Conservation (phyloP, 257 asterid species). For the Cynanchum wilfordii region DNA sequence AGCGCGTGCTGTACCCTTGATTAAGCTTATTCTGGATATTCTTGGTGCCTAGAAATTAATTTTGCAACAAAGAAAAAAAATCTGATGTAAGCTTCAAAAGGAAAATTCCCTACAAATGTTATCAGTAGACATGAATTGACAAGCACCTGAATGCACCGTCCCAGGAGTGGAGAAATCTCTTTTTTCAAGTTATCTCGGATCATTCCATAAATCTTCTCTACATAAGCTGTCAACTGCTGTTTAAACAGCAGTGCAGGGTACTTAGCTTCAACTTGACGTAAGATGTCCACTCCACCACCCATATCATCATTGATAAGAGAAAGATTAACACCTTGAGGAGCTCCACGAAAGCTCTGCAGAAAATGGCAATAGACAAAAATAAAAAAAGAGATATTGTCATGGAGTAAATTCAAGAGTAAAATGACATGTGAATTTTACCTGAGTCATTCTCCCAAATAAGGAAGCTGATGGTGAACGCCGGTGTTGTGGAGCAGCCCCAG, state of each 20-base stretch:
- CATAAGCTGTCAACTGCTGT: slow-evolving; percentile 86
- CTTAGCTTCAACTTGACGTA: slow-evolving; percentile 93
- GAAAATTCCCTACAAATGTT: background rate
- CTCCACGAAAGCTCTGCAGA: slow-evolving; percentile 80
- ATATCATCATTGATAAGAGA: slow-evolving; percentile 58
- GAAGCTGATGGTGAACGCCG: slow-evolving; percentile 83
- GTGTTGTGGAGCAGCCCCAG: slow-evolving; percentile 78
- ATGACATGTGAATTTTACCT: slow-evolving; percentile 39
- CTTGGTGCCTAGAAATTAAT: slow-evolving; percentile 75
- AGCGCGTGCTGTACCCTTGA: slow-evolving; percentile 82
- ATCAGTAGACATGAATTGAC: background rate
- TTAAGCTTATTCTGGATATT: slow-evolving; percentile 76
- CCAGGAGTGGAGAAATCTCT: slow-evolving; percentile 83
- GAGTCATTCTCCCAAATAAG: slow-evolving; percentile 97
- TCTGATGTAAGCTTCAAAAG: background rate
- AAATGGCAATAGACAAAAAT: background rate
- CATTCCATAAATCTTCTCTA: slow-evolving; percentile 87
- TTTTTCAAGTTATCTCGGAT: slow-evolving; percentile 83
- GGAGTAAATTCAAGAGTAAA: background rate
- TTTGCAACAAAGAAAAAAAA: background rate
- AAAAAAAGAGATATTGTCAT: slow-evolving; percentile 7
- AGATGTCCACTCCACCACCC: slow-evolving; percentile 42
- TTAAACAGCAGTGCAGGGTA: slow-evolving; percentile 95
- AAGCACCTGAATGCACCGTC: slow-evolving; percentile 89
- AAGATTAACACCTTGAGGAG: slow-evolving; percentile 70